Conservation (phyloP, 139 green algal species). For the Auxenochlorella pyrenoidosa region DNA sequence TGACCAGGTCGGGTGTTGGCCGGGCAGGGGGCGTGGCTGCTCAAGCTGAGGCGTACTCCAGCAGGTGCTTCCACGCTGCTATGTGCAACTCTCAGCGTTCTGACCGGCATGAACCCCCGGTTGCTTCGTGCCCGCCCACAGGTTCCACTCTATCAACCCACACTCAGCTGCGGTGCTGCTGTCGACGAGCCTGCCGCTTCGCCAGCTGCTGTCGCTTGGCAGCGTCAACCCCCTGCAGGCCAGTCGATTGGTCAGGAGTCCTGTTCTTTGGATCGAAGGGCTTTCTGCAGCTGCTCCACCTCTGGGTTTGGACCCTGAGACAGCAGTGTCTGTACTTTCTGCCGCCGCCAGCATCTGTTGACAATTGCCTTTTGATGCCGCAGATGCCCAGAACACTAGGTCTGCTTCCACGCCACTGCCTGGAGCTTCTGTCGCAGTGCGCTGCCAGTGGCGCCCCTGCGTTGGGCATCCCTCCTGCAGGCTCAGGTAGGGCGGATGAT, state of each 20-base stretch:
- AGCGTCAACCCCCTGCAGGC: neutral
- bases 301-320: too few relatives aligned
- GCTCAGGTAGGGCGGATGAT: neutral
- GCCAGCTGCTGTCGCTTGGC: conserved; percentile 42
- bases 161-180: conserved; percentile 45
- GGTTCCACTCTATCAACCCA: conserved; percentile 49
- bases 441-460: conserved; percentile 12
- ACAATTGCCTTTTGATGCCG: neutral
- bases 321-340: too few relatives aligned
- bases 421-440: conserved; percentile 51
- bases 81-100: too few relatives aligned
- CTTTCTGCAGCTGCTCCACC: neutral
- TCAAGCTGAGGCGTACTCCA: neutral
- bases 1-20: conserved; percentile 16
- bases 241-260: neutral
- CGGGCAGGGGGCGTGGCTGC: neutral
- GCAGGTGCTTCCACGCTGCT: neutral
- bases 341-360: neutral
- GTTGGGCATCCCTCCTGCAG: neutral
- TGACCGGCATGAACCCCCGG: too few relatives aligned
- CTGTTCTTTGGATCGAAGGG: neutral
- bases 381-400: conserved; percentile 23
- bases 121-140: neutral
- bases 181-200: conserved; percentile 25
- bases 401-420: conserved; percentile 33